A percentile compares a stretch with the other conserved stretches of the same genome.
Evolutionary conservation across 176 grass and related monocot species (phyloP).

Genomic region (Triticum turgidum): DNA sequence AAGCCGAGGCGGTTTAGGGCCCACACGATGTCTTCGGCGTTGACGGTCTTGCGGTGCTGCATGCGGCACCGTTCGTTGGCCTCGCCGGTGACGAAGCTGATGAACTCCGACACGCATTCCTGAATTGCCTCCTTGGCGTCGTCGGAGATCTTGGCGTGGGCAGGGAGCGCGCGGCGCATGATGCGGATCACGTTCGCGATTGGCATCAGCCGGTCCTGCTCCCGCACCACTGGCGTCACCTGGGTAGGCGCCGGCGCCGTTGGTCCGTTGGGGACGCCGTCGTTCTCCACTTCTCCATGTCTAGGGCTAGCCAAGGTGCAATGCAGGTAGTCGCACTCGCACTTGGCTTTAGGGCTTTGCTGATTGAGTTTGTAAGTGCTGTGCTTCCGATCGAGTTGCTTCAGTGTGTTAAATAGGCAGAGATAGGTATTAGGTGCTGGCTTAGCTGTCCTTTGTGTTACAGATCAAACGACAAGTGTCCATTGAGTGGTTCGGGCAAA

Average conservation of each 20-base stretch:
- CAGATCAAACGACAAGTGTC: no score
- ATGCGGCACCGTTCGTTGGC: conserved; percentile 62
- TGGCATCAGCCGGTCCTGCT: conserved; percentile 72
- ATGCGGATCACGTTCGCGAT: conserved; percentile 70
- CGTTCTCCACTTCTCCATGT: background rate
- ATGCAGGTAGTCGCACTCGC: background rate
- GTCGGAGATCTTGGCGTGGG: conserved; percentile 68
- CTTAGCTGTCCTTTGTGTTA: background rate
- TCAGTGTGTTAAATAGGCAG: conserved; percentile 16
- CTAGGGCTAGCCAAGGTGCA: background rate
- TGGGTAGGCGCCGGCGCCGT: background rate
- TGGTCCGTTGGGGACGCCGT: background rate
- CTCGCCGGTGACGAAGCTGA: conserved; percentile 76
- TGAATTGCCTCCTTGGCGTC: conserved; percentile 71
- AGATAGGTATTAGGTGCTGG: background rate
- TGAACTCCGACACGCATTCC: conserved; percentile 86
- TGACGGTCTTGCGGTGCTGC: conserved; percentile 79
- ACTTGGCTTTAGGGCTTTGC: background rate
- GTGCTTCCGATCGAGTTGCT: background rate
- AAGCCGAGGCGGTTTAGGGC: conserved; percentile 50
- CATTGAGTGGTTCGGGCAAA: no score
- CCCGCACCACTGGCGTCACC: conserved; percentile 1
- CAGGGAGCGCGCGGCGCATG: conserved; percentile 58
- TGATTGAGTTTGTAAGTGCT: no score
- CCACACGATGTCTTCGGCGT: conserved; percentile 72